Evolutionary conservation across 768 basidiomycete genomes (phyloP).

Genomic region (Psilocybe sp.): DNA sequence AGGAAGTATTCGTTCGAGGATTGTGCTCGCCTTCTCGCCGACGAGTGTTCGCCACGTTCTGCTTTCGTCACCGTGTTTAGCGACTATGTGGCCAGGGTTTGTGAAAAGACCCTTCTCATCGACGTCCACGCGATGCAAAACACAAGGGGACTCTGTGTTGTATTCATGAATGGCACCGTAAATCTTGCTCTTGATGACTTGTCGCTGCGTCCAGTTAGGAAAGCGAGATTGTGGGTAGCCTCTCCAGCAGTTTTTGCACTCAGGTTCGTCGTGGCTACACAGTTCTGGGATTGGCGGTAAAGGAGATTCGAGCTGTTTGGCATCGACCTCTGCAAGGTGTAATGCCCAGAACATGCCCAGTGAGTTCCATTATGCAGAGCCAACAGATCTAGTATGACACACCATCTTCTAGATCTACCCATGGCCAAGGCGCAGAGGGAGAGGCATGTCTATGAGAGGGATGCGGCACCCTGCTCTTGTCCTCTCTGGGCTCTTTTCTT

Average conservation of each 20-base stretch:
- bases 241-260: slow-evolving; percentile 37
- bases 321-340: slow-evolving; percentile 30
- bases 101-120: slow-evolving; percentile 35
- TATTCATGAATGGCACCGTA: slow-evolving; percentile 32
- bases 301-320: slow-evolving; percentile 26
- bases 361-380: not conserved
- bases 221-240: slow-evolving; percentile 46
- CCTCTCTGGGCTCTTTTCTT: slow-evolving; percentile 14
- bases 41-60: slow-evolving; percentile 36
- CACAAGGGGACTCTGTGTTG: slow-evolving; percentile 21
- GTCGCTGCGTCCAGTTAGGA: slow-evolving; percentile 53
- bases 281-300: slow-evolving; percentile 31
- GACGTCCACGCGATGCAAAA: slow-evolving; percentile 41
- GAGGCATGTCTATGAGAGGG: slow-evolving; percentile 44
- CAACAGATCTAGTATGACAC: slow-evolving; percentile 1
- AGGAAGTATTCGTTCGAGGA: not conserved
- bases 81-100: slow-evolving; percentile 22
- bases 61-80: slow-evolving; percentile 22
- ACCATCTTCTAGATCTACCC: slow-evolving; percentile 42
- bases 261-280: slow-evolving; percentile 28
- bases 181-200: slow-evolving; percentile 41
- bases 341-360: not conserved
- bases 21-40: slow-evolving; percentile 28
- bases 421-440: slow-evolving; percentile 46
- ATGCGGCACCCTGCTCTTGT: slow-evolving; percentile 23